These are phyloP conservation scores for Flueggea neowawraea DNA, from an alignment of 441 rosid genomes.

Conservation along the genomic window DNA sequence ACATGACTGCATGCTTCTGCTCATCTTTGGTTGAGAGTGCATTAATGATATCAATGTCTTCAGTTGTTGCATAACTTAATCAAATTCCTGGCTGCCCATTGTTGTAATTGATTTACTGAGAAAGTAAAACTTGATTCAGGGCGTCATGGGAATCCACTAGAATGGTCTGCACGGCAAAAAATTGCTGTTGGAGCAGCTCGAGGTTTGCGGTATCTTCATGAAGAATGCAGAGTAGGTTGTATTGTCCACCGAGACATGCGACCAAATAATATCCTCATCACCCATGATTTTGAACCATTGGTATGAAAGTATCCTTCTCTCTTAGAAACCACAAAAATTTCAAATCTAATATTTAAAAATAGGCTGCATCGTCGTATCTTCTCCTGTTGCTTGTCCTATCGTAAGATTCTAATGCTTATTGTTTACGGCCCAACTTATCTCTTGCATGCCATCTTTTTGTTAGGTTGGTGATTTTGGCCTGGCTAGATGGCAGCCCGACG, in stretches of 20 bases:
- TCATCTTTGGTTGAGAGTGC: neutral
- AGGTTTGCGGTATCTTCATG: conserved; percentile 97
- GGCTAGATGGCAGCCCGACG: conserved; percentile 99
- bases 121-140: conserved; percentile 36
- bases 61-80: neutral
- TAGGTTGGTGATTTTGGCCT: conserved; percentile 99
- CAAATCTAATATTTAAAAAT: neutral
- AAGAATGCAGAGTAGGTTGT: conserved; percentile 99
- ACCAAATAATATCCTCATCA: conserved; percentile 96
- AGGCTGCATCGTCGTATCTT: neutral
- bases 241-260: conserved; percentile 99
- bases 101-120: neutral
- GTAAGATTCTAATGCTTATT: too few relatives aligned
- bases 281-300: conserved; percentile 98
- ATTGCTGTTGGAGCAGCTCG: conserved; percentile 99
- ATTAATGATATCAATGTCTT: neutral
- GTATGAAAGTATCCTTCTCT: conserved; percentile 32
- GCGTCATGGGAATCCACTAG: conserved; percentile 51
- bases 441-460: neutral
- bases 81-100: neutral
- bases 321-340: neutral
- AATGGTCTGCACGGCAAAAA: conserved; percentile 94
- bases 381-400: neutral
- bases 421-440: too few relatives aligned
- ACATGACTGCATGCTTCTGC: too few relatives aligned